Evolutionary conservation across 1,284 basidiomycete species (phyloP).

Genomic region (Coniophora puteana): DNA sequence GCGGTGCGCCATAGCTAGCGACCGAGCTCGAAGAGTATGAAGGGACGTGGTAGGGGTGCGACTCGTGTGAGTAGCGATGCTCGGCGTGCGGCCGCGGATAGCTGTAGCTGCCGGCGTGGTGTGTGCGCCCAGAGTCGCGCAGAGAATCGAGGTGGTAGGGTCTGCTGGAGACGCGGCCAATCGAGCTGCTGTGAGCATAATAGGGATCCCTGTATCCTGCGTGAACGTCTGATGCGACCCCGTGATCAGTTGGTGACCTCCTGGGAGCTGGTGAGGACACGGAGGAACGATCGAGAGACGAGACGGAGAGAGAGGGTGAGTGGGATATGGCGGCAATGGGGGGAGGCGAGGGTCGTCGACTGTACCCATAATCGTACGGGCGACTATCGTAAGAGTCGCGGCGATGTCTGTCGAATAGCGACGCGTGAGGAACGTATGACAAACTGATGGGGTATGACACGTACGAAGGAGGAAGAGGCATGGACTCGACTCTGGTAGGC

Average conservation of each 20-base stretch:
- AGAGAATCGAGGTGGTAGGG: constrained; percentile 32
- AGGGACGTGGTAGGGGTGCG: constrained; percentile 26
- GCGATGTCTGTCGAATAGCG: constrained; percentile 7
- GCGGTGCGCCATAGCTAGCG: constrained; percentile 12
- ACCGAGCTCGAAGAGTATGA: constrained; percentile 21
- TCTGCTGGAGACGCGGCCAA: constrained; percentile 25
- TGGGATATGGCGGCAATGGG: constrained; percentile 55
- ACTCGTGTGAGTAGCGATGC: constrained; percentile 28
- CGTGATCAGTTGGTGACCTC: constrained; percentile 28
- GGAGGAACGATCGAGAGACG: constrained; percentile 55
- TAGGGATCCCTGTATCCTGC: constrained; percentile 26
- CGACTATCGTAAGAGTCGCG: constrained; percentile 32
- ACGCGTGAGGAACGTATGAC: constrained; percentile 9
- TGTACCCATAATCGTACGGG: constrained; percentile 34
- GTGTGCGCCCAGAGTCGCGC: constrained; percentile 27
- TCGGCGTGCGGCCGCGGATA: constrained; percentile 24
- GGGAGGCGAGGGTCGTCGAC: constrained; percentile 46
- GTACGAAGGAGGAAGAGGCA: constrained; percentile 25
- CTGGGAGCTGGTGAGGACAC: constrained; percentile 51
- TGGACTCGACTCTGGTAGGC: constrained; percentile 32
- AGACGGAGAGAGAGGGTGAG: constrained; percentile 58
- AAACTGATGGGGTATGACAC: constrained; percentile 15
- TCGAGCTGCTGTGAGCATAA: constrained; percentile 29
- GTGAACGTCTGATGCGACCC: constrained; percentile 23
- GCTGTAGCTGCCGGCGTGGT: constrained; percentile 27